Percentiles rank a stretch among this genome's conserved stretches.
These are phyloP conservation scores for Vanderwaltozyma yarrowii DNA, from an alignment of 805 yeast genomes.

Conservation along the genomic window DNA sequence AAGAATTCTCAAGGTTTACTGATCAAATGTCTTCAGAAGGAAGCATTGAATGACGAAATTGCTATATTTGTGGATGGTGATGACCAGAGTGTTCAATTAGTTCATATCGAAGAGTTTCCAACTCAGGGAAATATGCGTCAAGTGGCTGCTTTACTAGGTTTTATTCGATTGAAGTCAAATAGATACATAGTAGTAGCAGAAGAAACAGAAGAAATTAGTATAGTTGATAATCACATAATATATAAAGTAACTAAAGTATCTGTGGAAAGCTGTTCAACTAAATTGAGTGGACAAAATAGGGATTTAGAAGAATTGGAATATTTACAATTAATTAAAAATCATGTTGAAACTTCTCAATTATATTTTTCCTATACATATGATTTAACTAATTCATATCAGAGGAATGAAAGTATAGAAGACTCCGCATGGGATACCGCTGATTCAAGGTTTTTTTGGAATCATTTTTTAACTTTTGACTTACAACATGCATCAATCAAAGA, in stretches of 20 bases:
- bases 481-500: conserved; percentile 32
- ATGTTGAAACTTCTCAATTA: conserved; percentile 58
- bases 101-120: neutral
- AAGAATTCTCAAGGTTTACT: neutral
- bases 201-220: conserved; percentile 54
- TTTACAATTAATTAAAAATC: conserved; percentile 47
- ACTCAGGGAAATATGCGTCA: conserved; percentile 9
- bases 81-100: neutral
- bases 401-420: conserved; percentile 32
- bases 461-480: conserved; percentile 49
- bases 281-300: conserved; percentile 26
- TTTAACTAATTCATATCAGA: conserved; percentile 68
- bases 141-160: conserved; percentile 69
- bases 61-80: neutral
- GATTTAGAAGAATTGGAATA: conserved; percentile 37
- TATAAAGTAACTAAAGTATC: conserved; percentile 42
- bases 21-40: no score
- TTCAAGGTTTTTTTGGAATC: conserved; percentile 84
- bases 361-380: conserved; percentile 67
- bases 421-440: conserved; percentile 38
- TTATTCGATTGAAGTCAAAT: conserved; percentile 53
- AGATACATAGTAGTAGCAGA: conserved; percentile 62
- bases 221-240: conserved; percentile 44
- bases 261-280: conserved; percentile 35
- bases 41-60: neutral